These are phyloP conservation scores for Pythium diclinum DNA, from an alignment of 352 stramenopile genomes.

Conservation along the genomic window DNA sequence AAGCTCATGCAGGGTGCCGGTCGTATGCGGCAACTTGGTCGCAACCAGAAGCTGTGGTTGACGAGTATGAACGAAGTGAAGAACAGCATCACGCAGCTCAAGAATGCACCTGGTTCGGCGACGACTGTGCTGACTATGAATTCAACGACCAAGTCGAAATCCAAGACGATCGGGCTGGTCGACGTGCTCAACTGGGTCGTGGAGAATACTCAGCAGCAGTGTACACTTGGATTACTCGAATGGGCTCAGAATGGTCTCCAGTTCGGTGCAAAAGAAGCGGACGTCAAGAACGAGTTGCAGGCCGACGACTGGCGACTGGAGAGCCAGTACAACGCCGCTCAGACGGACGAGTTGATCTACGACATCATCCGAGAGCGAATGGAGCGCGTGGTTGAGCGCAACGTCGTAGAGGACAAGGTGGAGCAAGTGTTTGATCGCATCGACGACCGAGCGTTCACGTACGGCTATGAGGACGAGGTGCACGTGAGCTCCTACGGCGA, in stretches of 20 bases:
- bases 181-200: conserved; percentile 83
- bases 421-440: conserved; percentile 14
- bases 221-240: conserved; percentile 56
- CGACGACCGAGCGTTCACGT: conserved; percentile 16
- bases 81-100: conserved; percentile 35
- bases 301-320: conserved; percentile 51
- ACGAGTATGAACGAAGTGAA: conserved; percentile 66
- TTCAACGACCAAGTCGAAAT: neutral
- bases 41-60: conserved; percentile 52
- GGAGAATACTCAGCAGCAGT: conserved; percentile 76
- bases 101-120: neutral
- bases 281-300: conserved; percentile 31
- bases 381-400: neutral
- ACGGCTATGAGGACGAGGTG: conserved; percentile 38
- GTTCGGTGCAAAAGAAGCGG: conserved; percentile 37
- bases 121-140: neutral
- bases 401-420: conserved; percentile 7
- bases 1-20: conserved; percentile 93
- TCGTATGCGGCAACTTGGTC: conserved; percentile 78
- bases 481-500: conserved; percentile 36
- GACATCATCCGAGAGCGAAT: conserved; percentile 30
- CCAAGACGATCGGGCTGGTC: neutral
- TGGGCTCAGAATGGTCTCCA: conserved; percentile 81
- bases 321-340: conserved; percentile 31
- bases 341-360: conserved; percentile 32